Base-by-base conservation (phyloP, 495 filamentous ascomycete species). In the Penicillium pulvis region DNA sequence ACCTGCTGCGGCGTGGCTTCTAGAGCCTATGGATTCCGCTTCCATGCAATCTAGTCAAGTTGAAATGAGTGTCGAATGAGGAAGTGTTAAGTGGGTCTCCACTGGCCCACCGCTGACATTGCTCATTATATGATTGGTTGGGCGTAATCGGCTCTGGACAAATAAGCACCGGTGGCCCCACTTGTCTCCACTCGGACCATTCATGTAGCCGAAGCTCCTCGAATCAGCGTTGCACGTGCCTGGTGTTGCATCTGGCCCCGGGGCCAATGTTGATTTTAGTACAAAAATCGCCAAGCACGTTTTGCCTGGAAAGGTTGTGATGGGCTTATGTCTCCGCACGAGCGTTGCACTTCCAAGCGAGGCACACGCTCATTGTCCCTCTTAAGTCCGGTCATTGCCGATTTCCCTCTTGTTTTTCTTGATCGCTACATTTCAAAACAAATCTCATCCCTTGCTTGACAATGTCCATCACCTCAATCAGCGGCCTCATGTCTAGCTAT, bases 181-280 rank as follows among this genome's bases (percentile, higher is more conserved):
- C 53, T 24, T 3, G 3, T 19, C 11, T 35, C 61, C 61, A 67
- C 56, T 19, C 2, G 1, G 23, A 2, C 11, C 56, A 41, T 26
- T 44, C 30, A n/a, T 30, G 14, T 14, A 52, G 36, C 42, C 28
- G 58, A 49, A 57, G 48, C 30, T 56, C 55, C 53, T 50, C 69
- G 56, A 75, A 74, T 73, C 69, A 75, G 64, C 46, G 41, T 43
- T 54, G 65, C 72, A 77, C 72, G 74, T 75, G 74, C 65, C 66
- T 65, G 64, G 19, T 50, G 59, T 60, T 59, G 51, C 59, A 58
- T 57, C 52, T 43, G 33, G 46, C 26, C 35, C 39, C 39, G 39
- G 39, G 39, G 39, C 39, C 39, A 41, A 17, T 30, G 26, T 31
- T 30, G 30, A 44, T 53, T 42, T 24, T 49, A 47, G 53, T 57